phyloP scores from a whole-genome alignment of 257 asterid species.

The Plectranthus barbatus region DNA sequence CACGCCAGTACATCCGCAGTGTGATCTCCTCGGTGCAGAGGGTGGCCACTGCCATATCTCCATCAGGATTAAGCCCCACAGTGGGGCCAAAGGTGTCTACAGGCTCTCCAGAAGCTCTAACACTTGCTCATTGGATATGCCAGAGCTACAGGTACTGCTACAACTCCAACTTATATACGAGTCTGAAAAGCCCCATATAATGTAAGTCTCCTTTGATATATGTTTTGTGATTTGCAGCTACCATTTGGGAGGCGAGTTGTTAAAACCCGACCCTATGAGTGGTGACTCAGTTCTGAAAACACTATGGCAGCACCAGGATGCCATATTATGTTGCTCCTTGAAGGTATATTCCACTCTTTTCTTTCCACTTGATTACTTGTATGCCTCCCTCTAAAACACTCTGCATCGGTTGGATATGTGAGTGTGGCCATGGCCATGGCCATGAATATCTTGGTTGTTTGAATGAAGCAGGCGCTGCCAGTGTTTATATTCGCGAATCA shows the following conservation, averaged over 20 bases:
- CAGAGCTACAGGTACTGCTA: conserved; percentile 62
- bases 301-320: conserved; percentile 86
- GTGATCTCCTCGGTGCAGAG: conserved; percentile 82
- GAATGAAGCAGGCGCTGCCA: conserved; percentile 52
- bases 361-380: no score
- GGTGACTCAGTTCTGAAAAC: conserved; percentile 53
- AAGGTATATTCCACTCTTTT: conserved; percentile 68
- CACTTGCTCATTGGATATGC: conserved; percentile 82
- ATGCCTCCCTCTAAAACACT: no score
- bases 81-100: conserved; percentile 49
- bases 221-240: conserved; percentile 33
- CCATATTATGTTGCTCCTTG: conserved; percentile 83
- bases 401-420: no score
- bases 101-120: conserved; percentile 70
- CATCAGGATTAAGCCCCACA: conserved; percentile 51
- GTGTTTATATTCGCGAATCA: conserved; percentile 77
- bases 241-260: conserved; percentile 64
- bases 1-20: conserved; percentile 73
- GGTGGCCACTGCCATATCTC: conserved; percentile 81
- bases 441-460: background rate
- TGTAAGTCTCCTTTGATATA: no score
- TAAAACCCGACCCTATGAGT: conserved; percentile 32
- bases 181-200: no score
- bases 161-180: background rate
- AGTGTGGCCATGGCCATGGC: no score